Base-by-base conservation (phyloP, 148 eudicot genomes). In the Nepenthes gracilis region DNA sequence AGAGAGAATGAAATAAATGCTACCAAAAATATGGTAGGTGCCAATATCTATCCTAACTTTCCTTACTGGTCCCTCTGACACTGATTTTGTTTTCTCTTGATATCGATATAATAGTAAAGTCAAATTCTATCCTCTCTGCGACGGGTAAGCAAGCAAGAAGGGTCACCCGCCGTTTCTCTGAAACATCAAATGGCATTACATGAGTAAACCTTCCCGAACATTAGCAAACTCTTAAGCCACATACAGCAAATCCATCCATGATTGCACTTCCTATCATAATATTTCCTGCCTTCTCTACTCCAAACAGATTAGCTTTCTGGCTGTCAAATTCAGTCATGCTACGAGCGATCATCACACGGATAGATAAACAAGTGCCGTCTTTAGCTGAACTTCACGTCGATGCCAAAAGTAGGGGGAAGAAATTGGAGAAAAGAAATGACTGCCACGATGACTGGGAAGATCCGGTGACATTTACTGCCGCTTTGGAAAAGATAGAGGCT, bases 401-500 rank as follows among this genome's bases (percentile, higher is more conserved):
- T 47, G 63, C 69, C 23, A 82, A 69, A 51, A 61, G 68, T 40
- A 59, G 66, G 38, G 70, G 63, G 33, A 72, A 62, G 55, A 74
- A 62, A 58, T 71, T 79, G 4, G 74, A 65, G 58, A 78, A 70
- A 72, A 79, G 68, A 71, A 68, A 35, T n/a, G 71, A 82, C 62
- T 75, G 70, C 63, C 80, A 64, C 23, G 86, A 79, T 61, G 86
- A 86, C 68, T 92, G 93, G 88, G 94, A 82, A 75, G 92, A 88
- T 53, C 84, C 78, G 12, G 71, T 65, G 35, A 83, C 87, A 34
- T 83, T 92, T 35, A 67, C 68, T 43, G 73, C 74, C 69, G 91
- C 98, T 48, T 69, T 92, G 69, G 98, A 85, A 62, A 92, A 75
- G 67, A 64, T 88, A 47, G 98, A 92, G 75, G 84, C 94, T 74